Percentiles rank a stretch among this genome's conserved stretches.
phyloP scores from a whole-genome alignment of 805 yeast species.

The Metschnikowia matae region DNA sequence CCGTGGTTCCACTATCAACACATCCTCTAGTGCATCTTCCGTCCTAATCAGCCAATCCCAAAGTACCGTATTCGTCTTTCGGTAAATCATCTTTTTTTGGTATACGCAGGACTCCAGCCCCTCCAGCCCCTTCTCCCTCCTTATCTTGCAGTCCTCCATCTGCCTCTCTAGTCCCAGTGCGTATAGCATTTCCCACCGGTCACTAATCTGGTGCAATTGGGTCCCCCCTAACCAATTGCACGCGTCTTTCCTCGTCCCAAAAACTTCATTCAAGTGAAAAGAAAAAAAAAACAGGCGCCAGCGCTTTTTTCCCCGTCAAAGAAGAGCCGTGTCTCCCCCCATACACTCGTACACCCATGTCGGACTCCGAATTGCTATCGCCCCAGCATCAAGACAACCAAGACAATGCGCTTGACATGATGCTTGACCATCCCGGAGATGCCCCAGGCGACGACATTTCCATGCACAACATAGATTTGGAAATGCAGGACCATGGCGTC shows the following conservation, averaged over 20 bases:
- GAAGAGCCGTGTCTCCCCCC: background rate
- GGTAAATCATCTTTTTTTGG: background rate
- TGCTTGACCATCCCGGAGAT: slow-evolving; percentile 1
- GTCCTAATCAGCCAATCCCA: background rate
- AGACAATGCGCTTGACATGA: slow-evolving; percentile 2
- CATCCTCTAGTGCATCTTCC: background rate
- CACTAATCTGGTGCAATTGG: background rate
- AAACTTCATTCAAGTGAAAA: background rate
- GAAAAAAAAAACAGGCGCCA: background rate
- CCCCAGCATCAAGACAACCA: slow-evolving; percentile 11
- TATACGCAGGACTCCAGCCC: background rate
- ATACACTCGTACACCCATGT: slow-evolving; percentile 6
- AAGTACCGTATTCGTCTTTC: background rate
- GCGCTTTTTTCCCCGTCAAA: background rate
- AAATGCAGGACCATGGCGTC: slow-evolving; percentile 1
- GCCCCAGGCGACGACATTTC: slow-evolving; percentile 4
- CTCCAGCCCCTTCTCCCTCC: background rate
- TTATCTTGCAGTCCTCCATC: background rate
- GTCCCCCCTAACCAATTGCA: background rate
- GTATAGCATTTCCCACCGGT: background rate
- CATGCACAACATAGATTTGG: slow-evolving; percentile 15
- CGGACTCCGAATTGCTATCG: slow-evolving; percentile 15
- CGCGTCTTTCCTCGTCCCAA: background rate
- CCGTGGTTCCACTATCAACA: background rate
- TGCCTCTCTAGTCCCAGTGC: background rate